These are phyloP conservation scores for Ustilago cynodontis DNA, from an alignment of 1,284 basidiomycete genomes.

Conservation along the genomic window DNA sequence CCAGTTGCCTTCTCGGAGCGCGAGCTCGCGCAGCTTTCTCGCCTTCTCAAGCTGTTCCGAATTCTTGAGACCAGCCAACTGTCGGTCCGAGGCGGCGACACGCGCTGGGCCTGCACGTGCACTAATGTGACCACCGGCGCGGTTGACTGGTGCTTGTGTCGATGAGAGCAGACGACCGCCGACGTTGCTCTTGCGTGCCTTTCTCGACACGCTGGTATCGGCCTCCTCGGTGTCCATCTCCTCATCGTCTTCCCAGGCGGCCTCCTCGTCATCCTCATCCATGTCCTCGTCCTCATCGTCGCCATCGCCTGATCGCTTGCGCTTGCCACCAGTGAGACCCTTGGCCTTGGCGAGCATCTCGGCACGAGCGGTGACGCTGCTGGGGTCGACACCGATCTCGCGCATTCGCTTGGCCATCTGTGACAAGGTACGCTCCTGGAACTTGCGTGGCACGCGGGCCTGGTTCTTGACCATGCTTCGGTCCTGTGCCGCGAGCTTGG, in stretches of 20 bases:
- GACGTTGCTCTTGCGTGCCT: constrained; percentile 75
- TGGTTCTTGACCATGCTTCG: constrained; percentile 91
- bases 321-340: constrained; percentile 77
- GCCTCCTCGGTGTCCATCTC: constrained; percentile 71
- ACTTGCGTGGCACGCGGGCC: constrained; percentile 82
- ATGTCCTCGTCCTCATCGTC: constrained; percentile 70
- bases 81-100: constrained; percentile 62
- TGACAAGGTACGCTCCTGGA: constrained; percentile 83
- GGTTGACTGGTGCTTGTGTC: constrained; percentile 58
- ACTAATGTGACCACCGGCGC: constrained; percentile 58
- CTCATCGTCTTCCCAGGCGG: constrained; percentile 74
- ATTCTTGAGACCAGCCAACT: constrained; percentile 60
- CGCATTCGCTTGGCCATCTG: constrained; percentile 86
- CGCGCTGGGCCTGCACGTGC: constrained; percentile 65
- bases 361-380: constrained; percentile 87
- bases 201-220: constrained; percentile 43
- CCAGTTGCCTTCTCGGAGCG: constrained; percentile 61
- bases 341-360: constrained; percentile 83
- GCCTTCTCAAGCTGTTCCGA: constrained; percentile 64
- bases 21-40: constrained; percentile 57
- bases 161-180: constrained; percentile 70
- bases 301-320: constrained; percentile 72
- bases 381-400: constrained; percentile 88
- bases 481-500: constrained; percentile 83
- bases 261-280: constrained; percentile 70